Evolutionary conservation across 2,329 filamentous ascomycete genomes (phyloP).

Genomic region (Knufia petricola): DNA sequence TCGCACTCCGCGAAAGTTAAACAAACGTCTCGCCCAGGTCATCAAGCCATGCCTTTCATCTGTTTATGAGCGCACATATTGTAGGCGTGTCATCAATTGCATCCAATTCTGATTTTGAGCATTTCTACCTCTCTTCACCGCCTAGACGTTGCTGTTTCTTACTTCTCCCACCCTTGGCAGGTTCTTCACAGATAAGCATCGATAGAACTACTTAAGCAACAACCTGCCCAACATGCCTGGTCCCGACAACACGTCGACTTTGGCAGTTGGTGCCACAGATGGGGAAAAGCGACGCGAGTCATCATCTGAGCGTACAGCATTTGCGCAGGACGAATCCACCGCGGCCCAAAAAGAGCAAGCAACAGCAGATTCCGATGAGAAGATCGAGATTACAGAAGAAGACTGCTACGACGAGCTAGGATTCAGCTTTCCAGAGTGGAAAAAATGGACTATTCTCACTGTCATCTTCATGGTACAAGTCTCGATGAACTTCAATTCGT

Average conservation of each 20-base stretch:
- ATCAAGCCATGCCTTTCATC: not conserved
- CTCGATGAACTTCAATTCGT: conserved; percentile 73
- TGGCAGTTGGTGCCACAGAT: not conserved
- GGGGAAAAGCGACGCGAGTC: not conserved
- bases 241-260: not conserved
- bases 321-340: not conserved
- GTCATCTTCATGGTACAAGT: conserved; percentile 65
- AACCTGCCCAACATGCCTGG: not conserved
- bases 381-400: conserved; percentile 39
- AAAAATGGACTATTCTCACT: conserved; percentile 65
- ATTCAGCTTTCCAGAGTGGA: conserved; percentile 49
- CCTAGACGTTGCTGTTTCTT: not conserved
- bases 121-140: not conserved
- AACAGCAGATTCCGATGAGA: conserved; percentile 10
- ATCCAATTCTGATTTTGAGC: not conserved
- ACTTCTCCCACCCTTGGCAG: too few species aligned
- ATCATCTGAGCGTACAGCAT: not conserved
- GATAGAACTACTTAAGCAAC: not conserved
- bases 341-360: not conserved
- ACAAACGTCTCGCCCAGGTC: not conserved
- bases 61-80: not conserved
- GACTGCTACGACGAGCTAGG: conserved; percentile 60
- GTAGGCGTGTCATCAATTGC: not conserved
- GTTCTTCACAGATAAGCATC: not conserved
- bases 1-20: not conserved